Evolutionary conservation across 1,139 yeast genomes (phyloP), one percentile per base, ranked within the genome.

Genomic region (Geotrichum carabidarum): DNA sequence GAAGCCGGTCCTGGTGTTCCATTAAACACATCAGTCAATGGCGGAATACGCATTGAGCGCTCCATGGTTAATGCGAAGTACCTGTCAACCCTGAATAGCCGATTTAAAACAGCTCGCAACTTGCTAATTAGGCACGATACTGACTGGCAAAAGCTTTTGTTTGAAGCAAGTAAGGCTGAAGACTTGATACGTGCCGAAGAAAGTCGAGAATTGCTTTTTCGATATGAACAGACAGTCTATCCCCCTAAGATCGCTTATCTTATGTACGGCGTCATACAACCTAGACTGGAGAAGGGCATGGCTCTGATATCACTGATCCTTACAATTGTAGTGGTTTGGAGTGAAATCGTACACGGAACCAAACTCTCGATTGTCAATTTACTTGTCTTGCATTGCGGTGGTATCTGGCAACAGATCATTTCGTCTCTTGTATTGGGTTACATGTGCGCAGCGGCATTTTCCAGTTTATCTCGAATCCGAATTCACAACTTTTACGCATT

Each of bases 401-500:
- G 74, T 3, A 56, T 71, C 18, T 62, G 57, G 51, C 75, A 64
- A 57, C 74, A 66, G 63, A 58, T 65, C n/a, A 59, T 64, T 49
- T 75, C 80, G 48, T 78, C 78, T 50, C 58, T 77, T 1, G 63
- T 80, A 2, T 76, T 87, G 56, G 78, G 82, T 1, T 85, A 82
- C 67, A 86, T 88, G 91, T 76, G 86, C 57, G 64, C 79, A 42
- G 75, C 85, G 34, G 78, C 94, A 0, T 75, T 86, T 63, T 76
- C 79, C 49, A 82, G 93, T 37, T 74, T 88, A 57, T 80, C 91
- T 8, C 78, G 80, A 54, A 75, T 87, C 57, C 81, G 84, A 59
- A 71, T 88, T 9, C 88, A 87, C 75, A 84, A 85, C 65, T 77
- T 84, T 69, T 88, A 87, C 66, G 91, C 86, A 59, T 74, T 88